Conservation (phyloP, 768 basidiomycete genomes). For the Arthromyces matolae region DNA sequence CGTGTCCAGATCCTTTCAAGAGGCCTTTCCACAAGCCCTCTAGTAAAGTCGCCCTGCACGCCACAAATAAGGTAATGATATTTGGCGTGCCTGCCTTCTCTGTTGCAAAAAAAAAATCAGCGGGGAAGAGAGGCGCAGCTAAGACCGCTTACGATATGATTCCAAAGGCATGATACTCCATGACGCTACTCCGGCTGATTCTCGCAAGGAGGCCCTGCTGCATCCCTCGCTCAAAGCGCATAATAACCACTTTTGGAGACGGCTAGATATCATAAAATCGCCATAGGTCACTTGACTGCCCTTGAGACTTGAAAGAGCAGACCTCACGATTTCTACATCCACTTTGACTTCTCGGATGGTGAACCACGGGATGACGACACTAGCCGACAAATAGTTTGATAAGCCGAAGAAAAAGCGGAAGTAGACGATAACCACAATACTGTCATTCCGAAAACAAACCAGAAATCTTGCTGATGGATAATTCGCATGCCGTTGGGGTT, state of each 20-base stretch:
- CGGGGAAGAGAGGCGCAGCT: neutral
- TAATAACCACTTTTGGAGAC: constrained; percentile 74
- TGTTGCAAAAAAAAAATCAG: constrained; percentile 23
- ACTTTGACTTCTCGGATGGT: constrained; percentile 75
- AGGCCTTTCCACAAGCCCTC: constrained; percentile 65
- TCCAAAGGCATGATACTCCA: constrained; percentile 86
- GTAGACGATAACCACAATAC: constrained; percentile 46
- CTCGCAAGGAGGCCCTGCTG: constrained; percentile 80
- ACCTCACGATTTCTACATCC: constrained; percentile 68
- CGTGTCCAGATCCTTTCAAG: constrained; percentile 76
- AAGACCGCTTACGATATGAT: constrained; percentile 64
- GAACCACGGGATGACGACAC: constrained; percentile 72
- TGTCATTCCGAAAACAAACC: constrained; percentile 75
- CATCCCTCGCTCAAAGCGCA: constrained; percentile 83
- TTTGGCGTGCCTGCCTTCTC: constrained; percentile 67
- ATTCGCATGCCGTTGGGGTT: constrained; percentile 55
- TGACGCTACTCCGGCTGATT: constrained; percentile 68
- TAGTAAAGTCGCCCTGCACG: constrained; percentile 83
- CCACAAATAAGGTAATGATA: constrained; percentile 84
- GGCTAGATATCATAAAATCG: constrained; percentile 41
- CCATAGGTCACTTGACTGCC: constrained; percentile 4
- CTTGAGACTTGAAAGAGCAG: neutral
- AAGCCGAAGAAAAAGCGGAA: constrained; percentile 9
- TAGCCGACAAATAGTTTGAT: constrained; percentile 19
- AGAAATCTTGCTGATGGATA: constrained; percentile 71